Conservation (phyloP, 495 filamentous ascomycete genomes). For the Penicillium riverlandense region DNA sequence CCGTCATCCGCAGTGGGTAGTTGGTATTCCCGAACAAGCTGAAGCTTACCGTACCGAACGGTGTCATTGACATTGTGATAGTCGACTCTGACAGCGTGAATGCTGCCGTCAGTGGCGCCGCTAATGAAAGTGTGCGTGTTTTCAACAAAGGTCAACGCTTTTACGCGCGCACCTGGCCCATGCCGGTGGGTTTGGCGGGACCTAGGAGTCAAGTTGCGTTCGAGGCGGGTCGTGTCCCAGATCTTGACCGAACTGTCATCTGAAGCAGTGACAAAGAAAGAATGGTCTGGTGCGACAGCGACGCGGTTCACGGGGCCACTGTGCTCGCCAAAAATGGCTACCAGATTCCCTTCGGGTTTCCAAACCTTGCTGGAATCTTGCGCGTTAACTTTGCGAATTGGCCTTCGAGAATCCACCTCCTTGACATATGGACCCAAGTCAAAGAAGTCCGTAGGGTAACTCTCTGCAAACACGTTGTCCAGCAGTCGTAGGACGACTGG, state of each 20-base stretch:
- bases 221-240: slow-evolving; percentile 86
- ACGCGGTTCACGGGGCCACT: slow-evolving; percentile 75
- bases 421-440: slow-evolving; percentile 74
- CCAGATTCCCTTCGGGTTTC: slow-evolving; percentile 76
- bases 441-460: slow-evolving; percentile 70
- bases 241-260: slow-evolving; percentile 90
- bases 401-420: slow-evolving; percentile 54
- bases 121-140: slow-evolving; percentile 91
- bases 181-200: slow-evolving; percentile 85
- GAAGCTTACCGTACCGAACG: slow-evolving; percentile 70
- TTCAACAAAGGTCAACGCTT: slow-evolving; percentile 81
- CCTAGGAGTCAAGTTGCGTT: slow-evolving; percentile 80
- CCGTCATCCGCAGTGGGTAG: slow-evolving; percentile 44
- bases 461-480: slow-evolving; percentile 82
- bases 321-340: slow-evolving; percentile 87
- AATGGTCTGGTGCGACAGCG: slow-evolving; percentile 78
- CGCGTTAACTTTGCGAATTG: slow-evolving; percentile 52
- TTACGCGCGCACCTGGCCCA: slow-evolving; percentile 59
- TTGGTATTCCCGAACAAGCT: slow-evolving; percentile 71
- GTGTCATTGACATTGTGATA: slow-evolving; percentile 52
- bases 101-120: slow-evolving; percentile 81
- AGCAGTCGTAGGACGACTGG: slow-evolving; percentile 80
- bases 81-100: slow-evolving; percentile 84
- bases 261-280: slow-evolving; percentile 89
- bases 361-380: slow-evolving; percentile 52